A percentile compares a stretch with the other conserved stretches of the same genome.
These are phyloP conservation scores for Blastocystis sp. DNA, from an alignment of 352 stramenopile species.

Conservation along the genomic window DNA sequence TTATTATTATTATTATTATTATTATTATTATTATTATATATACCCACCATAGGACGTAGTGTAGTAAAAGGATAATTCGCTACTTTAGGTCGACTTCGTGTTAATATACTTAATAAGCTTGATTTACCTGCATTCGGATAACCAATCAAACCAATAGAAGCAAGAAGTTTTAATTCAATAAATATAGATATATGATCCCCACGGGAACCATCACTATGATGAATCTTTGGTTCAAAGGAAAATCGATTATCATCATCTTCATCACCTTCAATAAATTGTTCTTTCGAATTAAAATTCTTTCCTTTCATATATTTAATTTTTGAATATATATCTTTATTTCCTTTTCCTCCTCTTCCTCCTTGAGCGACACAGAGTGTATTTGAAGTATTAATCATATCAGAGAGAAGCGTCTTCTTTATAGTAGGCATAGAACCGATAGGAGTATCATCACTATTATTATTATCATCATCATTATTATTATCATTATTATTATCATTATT, in stretches of 20 bases:
- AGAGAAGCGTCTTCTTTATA: too few relatives aligned
- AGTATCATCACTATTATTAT: too few relatives aligned
- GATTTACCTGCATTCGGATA: constrained; percentile 96
- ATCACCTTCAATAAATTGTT: constrained; percentile 3
- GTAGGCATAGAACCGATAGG: too few relatives aligned
- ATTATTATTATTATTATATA: constrained; percentile 75
- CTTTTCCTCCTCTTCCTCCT: constrained; percentile 4
- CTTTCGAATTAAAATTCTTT: constrained; percentile 5
- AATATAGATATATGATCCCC: constrained; percentile 76
- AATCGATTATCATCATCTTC: neutral
- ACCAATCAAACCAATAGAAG: constrained; percentile 87
- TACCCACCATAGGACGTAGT: constrained; percentile 75
- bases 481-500: too few relatives aligned
- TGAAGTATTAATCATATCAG: too few relatives aligned
- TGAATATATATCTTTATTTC: constrained; percentile 20
- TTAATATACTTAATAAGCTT: constrained; percentile 73
- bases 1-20: too few relatives aligned
- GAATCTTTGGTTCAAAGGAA: neutral
- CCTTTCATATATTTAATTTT: neutral
- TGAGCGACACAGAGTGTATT: constrained; percentile 7
- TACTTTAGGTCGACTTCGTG: constrained; percentile 70
- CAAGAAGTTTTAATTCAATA: constrained; percentile 90
- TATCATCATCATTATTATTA: too few relatives aligned
- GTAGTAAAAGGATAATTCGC: constrained; percentile 91
- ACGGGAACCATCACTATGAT: constrained; percentile 57